Evolutionary conservation across 345 rosid species (phyloP), one percentile per base, ranked within the genome.

Genomic region (Euphorbia peplus): DNA sequence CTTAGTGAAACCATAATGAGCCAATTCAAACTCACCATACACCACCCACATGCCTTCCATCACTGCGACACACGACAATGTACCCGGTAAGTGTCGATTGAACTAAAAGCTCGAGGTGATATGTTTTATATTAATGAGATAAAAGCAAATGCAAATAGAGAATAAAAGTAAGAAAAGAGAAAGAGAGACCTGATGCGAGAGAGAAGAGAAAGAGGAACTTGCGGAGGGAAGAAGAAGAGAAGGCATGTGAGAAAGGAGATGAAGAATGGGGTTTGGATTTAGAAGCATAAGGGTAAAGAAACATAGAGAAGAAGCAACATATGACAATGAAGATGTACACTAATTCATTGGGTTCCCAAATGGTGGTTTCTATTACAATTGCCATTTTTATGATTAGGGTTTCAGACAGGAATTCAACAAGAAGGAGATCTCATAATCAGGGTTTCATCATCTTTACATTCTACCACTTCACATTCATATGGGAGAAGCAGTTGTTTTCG

Each of bases 21-120:
- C 71, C 57, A 86, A 74, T 72, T 88, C 98, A n/a, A 70, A 81
- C 76, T 95, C 99, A 72, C 96, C 98, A 60, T 79, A 86, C 74
- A 85, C 96, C 9, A 82, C 82, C 89, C 95, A 87, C 22, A 91
- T 25, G 53, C 93, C 97, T 83, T 88, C 91, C 88, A 86, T 76
- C 9, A 76, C 97, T 93, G 73, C 19, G 11, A 22, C 0, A 14
- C n/a, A 35, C 52, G 35, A 54, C 22, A 57, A 10, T 60, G 2
- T n/a, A 32, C 41, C 18, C 32, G 21, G 29, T 6, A 10, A 46
- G 11, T n/a, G n/a, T n/a, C n/a, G n/a, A n/a, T n/a, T n/a, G n/a
- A n/a, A n/a, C n/a, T n/a, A n/a, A n/a, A n/a, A n/a, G n/a, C n/a
- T n/a, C n/a, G n/a, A n/a, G n/a, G n/a, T n/a, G n/a, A n/a, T n/a